Conservation (phyloP, 768 basidiomycete species). For the Suillus hirtellus region DNA sequence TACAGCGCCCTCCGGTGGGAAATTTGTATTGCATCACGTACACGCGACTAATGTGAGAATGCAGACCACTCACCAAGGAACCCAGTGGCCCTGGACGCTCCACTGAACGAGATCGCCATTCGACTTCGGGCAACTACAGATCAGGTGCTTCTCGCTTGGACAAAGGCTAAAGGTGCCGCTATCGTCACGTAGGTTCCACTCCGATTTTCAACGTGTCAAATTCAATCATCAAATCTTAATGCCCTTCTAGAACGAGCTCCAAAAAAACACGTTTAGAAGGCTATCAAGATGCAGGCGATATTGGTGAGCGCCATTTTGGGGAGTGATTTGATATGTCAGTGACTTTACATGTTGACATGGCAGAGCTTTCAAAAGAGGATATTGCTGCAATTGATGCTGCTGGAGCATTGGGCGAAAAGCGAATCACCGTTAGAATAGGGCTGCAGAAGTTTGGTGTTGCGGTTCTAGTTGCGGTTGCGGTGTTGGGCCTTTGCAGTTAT, state of each 20-base stretch:
- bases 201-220: background rate
- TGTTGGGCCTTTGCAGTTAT: constrained; percentile 16
- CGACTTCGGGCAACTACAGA: constrained; percentile 54
- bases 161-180: constrained; percentile 65
- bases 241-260: constrained; percentile 52
- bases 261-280: constrained; percentile 65
- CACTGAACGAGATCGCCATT: constrained; percentile 53
- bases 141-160: constrained; percentile 74
- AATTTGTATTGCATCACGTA: background rate
- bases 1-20: constrained; percentile 67
- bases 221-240: background rate
- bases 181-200: constrained; percentile 52
- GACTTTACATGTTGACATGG: constrained; percentile 1
- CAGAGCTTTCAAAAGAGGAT: constrained; percentile 53
- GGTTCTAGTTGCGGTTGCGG: constrained; percentile 13
- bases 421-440: constrained; percentile 8
- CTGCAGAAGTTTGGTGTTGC: constrained; percentile 7
- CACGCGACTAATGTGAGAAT: constrained; percentile 3
- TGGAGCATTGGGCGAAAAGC: constrained; percentile 37
- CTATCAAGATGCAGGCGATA: constrained; percentile 67
- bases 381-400: constrained; percentile 58
- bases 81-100: constrained; percentile 69
- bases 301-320: constrained; percentile 40
- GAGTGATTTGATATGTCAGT: background rate
- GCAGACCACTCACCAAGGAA: constrained; percentile 57